Conservation (phyloP, 2,329 filamentous ascomycete genomes). For the Aureobasidium sp. region DNA sequence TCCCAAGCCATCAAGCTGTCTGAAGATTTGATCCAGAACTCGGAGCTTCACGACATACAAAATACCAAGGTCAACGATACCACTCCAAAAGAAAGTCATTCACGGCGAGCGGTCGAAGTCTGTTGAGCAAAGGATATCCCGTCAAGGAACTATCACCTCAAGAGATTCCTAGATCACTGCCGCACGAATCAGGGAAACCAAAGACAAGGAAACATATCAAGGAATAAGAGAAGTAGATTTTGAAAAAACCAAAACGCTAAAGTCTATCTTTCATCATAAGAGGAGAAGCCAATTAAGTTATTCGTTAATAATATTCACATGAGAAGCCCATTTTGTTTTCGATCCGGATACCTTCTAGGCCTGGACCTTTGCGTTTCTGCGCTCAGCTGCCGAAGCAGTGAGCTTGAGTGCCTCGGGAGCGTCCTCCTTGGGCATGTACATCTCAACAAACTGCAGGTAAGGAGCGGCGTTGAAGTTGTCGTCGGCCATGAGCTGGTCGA, state of each 20-base stretch:
- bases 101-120: background rate
- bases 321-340: background rate
- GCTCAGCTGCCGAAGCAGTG: conserved; percentile 11
- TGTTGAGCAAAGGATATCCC: background rate
- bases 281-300: background rate
- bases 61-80: background rate
- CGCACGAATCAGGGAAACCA: background rate
- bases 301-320: conserved; percentile 10
- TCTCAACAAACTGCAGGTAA: conserved; percentile 60
- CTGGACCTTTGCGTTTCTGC: conserved; percentile 10
- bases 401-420: conserved; percentile 34
- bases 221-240: background rate
- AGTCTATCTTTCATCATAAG: conserved; percentile 3
- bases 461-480: conserved; percentile 37
- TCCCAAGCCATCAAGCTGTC: background rate
- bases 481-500: conserved; percentile 17
- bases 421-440: conserved; percentile 74
- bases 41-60: background rate
- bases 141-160: background rate
- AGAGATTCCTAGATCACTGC: background rate
- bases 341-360: background rate
- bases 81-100: no score
- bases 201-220: background rate
- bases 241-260: background rate
- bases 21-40: background rate